Evolutionary conservation across 352 stramenopile species (phyloP).

Genomic region (Pythium chondricola): DNA sequence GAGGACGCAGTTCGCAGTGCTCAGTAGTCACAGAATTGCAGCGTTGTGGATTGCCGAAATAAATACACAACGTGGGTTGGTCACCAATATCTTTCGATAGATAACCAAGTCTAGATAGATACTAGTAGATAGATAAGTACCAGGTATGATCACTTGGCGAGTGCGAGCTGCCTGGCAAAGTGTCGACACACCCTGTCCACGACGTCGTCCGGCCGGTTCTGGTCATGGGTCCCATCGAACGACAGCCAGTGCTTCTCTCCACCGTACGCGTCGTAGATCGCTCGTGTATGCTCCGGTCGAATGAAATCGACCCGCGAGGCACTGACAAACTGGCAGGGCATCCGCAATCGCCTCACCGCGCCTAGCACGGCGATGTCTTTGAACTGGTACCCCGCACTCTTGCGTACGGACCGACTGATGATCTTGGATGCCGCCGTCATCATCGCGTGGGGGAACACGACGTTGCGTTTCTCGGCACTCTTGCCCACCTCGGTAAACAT

Average conservation of each 20-base stretch:
- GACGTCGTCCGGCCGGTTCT: slow-evolving; percentile 48
- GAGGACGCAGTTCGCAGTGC: slow-evolving; percentile 13
- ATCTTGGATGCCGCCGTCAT: slow-evolving; percentile 61
- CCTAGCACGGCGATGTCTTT: slow-evolving; percentile 47
- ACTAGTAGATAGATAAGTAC: too few species aligned
- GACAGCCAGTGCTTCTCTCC: slow-evolving; percentile 50
- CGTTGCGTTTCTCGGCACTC: slow-evolving; percentile 58
- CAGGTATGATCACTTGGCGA: too few species aligned
- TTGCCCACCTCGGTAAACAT: slow-evolving; percentile 64
- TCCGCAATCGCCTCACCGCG: slow-evolving; percentile 24
- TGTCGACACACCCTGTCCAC: slow-evolving; percentile 25
- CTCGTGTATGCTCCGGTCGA: slow-evolving; percentile 42
- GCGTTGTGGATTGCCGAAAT: too few species aligned
- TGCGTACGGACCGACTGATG: slow-evolving; percentile 57
- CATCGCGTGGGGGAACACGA: slow-evolving; percentile 63
- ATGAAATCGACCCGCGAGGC: slow-evolving; percentile 75
- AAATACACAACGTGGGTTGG: too few species aligned
- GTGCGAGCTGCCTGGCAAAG: slow-evolving; percentile 8
- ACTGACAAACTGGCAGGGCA: slow-evolving; percentile 63
- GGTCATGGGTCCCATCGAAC: slow-evolving; percentile 51
- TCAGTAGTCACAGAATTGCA: too few species aligned
- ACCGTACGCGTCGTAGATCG: slow-evolving; percentile 50
- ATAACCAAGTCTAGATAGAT: too few species aligned
- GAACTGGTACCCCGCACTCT: slow-evolving; percentile 50
- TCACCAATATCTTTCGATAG: too few species aligned